These are phyloP conservation scores for Drosera capensis DNA, from an alignment of 148 eudicot species.

Conservation along the genomic window DNA sequence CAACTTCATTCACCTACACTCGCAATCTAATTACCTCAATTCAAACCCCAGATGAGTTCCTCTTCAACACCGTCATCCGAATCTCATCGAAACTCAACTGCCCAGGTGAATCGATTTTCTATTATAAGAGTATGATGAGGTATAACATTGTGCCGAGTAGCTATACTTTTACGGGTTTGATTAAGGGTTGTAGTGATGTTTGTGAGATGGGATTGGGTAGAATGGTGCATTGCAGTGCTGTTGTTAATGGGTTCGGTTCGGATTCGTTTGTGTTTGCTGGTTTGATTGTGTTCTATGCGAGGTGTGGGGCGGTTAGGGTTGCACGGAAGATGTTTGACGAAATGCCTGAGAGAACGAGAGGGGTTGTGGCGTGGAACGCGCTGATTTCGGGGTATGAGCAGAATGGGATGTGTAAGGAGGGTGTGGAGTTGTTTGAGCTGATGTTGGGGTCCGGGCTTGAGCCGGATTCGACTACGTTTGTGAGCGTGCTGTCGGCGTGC, in stretches of 20 bases:
- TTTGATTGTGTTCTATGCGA: constrained; percentile 30
- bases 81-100: constrained; percentile 23
- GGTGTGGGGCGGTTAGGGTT: constrained; percentile 23
- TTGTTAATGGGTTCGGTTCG: constrained; percentile 26
- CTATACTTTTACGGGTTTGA: constrained; percentile 30
- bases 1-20: constrained; percentile 25
- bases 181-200: constrained; percentile 27
- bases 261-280: constrained; percentile 39
- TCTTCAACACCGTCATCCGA: constrained; percentile 40
- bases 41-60: constrained; percentile 35
- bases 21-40: constrained; percentile 26
- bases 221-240: constrained; percentile 26
- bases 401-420: constrained; percentile 31
- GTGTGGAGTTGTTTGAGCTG: constrained; percentile 28
- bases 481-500: constrained; percentile 48
- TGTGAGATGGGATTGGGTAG: constrained; percentile 17
- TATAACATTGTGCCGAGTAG: constrained; percentile 16
- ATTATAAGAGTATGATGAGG: constrained; percentile 26
- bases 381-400: constrained; percentile 58
- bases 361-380: constrained; percentile 45
- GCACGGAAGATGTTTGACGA: constrained; percentile 42
- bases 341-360: constrained; percentile 35
- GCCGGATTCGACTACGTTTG: constrained; percentile 33
- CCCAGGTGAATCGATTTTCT: constrained; percentile 21
- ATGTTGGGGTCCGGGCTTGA: constrained; percentile 25